Evolutionary conservation across 805 yeast genomes (phyloP).

Genomic region (Yamadazyma ubonensis): DNA sequence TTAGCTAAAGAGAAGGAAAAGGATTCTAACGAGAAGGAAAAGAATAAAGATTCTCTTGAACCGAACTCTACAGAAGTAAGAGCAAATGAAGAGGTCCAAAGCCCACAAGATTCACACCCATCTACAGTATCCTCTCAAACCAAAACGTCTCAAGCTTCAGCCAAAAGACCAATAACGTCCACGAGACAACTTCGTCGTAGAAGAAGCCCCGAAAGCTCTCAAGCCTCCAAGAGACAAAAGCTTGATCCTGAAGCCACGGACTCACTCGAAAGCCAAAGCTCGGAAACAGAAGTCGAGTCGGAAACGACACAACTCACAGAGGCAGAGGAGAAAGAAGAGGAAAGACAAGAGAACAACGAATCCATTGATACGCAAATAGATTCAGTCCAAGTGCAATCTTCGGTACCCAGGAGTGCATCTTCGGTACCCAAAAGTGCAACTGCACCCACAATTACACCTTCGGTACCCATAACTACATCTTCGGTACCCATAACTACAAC

Average conservation of each 20-base stretch:
- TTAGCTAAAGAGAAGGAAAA: slow-evolving; percentile 2
- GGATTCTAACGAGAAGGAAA: neutral
- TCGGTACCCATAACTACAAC: neutral
- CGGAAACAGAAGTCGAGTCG: too few species aligned
- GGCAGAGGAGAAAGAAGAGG: neutral
- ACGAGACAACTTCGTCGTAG: neutral
- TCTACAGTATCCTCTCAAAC: too few species aligned
- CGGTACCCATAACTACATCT: neutral
- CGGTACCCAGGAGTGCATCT: neutral
- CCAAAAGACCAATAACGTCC: neutral
- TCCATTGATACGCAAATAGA: too few species aligned
- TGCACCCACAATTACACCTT: neutral
- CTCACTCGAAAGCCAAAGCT: too few species aligned
- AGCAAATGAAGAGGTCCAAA: too few species aligned
- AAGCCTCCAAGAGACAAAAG: neutral
- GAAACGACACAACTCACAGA: slow-evolving; percentile 1
- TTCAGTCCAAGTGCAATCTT: neutral
- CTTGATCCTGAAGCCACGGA: too few species aligned
- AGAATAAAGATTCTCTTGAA: too few species aligned
- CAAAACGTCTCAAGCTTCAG: too few species aligned
- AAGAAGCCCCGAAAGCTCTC: too few species aligned
- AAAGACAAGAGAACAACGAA: too few species aligned
- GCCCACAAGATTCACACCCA: too few species aligned
- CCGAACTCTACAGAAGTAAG: too few species aligned
- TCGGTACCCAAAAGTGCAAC: neutral